Conservation (phyloP, 768 basidiomycete genomes). For the Boletales sp. region DNA sequence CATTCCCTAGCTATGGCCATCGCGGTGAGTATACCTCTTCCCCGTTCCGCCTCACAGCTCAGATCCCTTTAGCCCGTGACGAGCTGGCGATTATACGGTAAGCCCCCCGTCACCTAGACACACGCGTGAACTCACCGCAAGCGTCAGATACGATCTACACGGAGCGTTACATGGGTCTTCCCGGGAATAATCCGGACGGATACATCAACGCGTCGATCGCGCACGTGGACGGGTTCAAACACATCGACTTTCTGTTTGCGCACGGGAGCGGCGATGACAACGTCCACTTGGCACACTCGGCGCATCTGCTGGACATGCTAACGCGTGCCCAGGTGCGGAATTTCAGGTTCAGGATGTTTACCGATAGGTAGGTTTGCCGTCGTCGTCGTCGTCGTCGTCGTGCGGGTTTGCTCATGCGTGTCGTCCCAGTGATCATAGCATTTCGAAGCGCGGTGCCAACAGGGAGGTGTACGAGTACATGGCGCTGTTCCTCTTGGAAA, state of each 20-base stretch:
- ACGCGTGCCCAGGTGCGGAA: constrained; percentile 69
- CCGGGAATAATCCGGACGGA: constrained; percentile 73
- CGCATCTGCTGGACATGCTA: constrained; percentile 90
- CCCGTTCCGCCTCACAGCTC: constrained; percentile 5
- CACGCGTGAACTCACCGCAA: not conserved
- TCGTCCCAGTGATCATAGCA: constrained; percentile 69
- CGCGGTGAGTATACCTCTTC: constrained; percentile 53
- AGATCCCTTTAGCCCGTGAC: constrained; percentile 64
- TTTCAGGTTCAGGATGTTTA: constrained; percentile 93
- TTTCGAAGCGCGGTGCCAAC: constrained; percentile 69
- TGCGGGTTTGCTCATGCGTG: not conserved
- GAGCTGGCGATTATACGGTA: constrained; percentile 80
- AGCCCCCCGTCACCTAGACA: constrained; percentile 14
- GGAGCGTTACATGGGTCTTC: constrained; percentile 93
- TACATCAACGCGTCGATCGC: constrained; percentile 88
- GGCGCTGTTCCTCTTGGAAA: constrained; percentile 80
- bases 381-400: not conserved
- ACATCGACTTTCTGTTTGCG: constrained; percentile 77
- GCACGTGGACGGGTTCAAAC: constrained; percentile 81
- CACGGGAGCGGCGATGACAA: constrained; percentile 98
- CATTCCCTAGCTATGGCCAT: constrained; percentile 91
- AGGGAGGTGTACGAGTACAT: constrained; percentile 86
- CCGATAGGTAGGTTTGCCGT: constrained; percentile 67
- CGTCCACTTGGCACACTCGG: constrained; percentile 91
- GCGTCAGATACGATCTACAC: constrained; percentile 88